phyloP scores from a whole-genome alignment of 2,329 filamentous ascomycete genomes.

The Waltergamsia citrina region DNA sequence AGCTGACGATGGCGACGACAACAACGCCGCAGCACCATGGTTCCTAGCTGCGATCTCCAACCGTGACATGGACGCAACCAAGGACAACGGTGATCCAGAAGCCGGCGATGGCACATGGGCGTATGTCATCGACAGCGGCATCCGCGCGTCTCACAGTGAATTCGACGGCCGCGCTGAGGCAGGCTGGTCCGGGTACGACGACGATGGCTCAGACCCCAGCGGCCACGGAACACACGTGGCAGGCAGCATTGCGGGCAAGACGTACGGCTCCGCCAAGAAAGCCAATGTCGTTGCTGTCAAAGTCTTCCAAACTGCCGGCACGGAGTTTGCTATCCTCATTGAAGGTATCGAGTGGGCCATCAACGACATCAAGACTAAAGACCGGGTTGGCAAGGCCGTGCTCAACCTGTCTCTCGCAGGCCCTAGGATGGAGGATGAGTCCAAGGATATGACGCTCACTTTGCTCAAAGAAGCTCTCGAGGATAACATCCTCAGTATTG shows the following conservation, averaged over 20 bases:
- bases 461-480: constrained; percentile 31
- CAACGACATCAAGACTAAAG: constrained; percentile 30
- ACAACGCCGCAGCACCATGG: constrained; percentile 19
- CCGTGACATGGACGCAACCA: constrained; percentile 12
- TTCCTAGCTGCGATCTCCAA: constrained; percentile 22
- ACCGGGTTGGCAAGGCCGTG: constrained; percentile 29
- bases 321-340: constrained; percentile 19
- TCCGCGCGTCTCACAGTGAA: constrained; percentile 41
- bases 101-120: constrained; percentile 43
- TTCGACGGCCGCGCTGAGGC: constrained; percentile 40
- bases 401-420: constrained; percentile 49
- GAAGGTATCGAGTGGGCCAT: constrained; percentile 30
- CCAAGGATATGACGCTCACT: no score
- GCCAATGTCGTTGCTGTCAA: constrained; percentile 34
- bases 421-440: constrained; percentile 34
- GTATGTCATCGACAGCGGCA: constrained; percentile 56
- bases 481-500: constrained; percentile 38
- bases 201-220: constrained; percentile 16
- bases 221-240: constrained; percentile 34
- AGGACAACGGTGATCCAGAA: constrained; percentile 40
- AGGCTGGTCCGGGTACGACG: constrained; percentile 14
- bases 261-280: constrained; percentile 32
- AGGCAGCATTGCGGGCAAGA: constrained; percentile 23
- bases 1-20: constrained; percentile 17
- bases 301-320: constrained; percentile 24